Evolutionary conservation across 2,329 filamentous ascomycete species (phyloP), one percentile per base, ranked within the genome.

Genomic region (Sphaceloma murrayae): DNA sequence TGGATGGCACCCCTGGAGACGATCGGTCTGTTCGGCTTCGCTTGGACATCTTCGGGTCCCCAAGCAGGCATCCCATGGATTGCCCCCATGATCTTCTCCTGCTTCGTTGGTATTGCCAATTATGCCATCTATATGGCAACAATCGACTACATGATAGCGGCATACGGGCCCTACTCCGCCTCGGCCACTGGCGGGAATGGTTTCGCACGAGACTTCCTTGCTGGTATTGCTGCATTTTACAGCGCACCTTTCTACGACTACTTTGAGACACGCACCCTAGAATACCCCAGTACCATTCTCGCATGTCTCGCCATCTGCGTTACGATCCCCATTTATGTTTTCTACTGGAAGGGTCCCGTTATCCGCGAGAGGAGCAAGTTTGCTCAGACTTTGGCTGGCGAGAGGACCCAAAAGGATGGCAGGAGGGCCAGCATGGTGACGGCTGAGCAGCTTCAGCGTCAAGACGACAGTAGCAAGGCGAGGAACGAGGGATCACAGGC

Each of bases 171-270:
- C 0, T 85, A 83, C 57, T 76, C 78, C 2, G 79, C 80, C 1
- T 82, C 78, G 0, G 80, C 80, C 1, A 84, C 80, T 0, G 81
- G 80, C 30, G 80, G 80, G 18, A 85, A 85, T 48, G 81, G 80
- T 1, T 82, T 79, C 62, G 70, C 79, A 1, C 70, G 81, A 52
- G 80, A 85, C 55, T 78, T 85, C 60, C 64, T 85, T 0, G 80
- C 80, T 1, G 80, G 80, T 60, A 69, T 83, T 4, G 70, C 82
- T 1, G 81, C 78, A 1, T 68, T 82, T 43, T 78, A 78, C 5
- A 75, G 78, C 0, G 72, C 73, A 0, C 79, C 80, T 0, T 69
- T 72, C 38, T 73, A 69, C 52, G 49, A 63, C 14, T 64, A 71
- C 46, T 58, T 61, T 0, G 55, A 57, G 10, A 47, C 55, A 13